These are phyloP conservation scores for Syncephalastrum sp. DNA, from an alignment of 371 early-diverging fungal genomes.

Conservation along the genomic window DNA sequence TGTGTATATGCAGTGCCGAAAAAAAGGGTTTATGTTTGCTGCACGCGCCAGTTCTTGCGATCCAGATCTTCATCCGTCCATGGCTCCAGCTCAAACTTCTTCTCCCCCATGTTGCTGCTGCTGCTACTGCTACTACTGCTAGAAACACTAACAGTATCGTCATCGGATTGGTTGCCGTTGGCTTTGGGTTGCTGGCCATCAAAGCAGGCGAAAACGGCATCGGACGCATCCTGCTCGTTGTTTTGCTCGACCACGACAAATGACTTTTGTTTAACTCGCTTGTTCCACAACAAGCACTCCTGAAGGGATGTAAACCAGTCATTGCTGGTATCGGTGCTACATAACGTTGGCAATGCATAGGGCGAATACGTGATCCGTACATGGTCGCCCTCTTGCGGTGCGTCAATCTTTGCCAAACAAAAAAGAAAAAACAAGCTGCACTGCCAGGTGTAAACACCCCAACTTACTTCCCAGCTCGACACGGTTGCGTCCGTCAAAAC, in stretches of 20 bases:
- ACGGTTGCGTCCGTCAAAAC: conserved; percentile 89
- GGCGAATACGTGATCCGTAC: conserved; percentile 80
- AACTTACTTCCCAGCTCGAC: conserved; percentile 73
- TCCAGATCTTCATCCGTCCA: conserved; percentile 5
- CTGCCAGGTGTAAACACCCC: no score
- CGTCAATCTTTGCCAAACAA: no score
- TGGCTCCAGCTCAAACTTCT: conserved; percentile 3
- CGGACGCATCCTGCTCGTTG: neutral
- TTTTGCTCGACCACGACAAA: conserved; percentile 11
- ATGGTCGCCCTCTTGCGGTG: conserved; percentile 73
- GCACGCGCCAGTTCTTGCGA: neutral
- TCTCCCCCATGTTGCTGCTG: neutral
- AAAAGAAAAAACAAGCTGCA: no score
- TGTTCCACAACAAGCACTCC: conserved; percentile 82
- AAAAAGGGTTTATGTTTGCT: neutral
- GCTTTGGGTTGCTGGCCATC: no score
- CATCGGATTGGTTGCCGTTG: no score
- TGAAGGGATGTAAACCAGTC: conserved; percentile 85
- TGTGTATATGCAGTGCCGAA: no score
- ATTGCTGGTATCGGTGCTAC: conserved; percentile 61
- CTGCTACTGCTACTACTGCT: neutral
- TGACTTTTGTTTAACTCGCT: conserved; percentile 61
- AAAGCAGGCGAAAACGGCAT: no score
- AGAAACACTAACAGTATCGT: no score
- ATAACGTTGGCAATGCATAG: conserved; percentile 89